phyloP scores from a whole-genome alignment of 2,329 filamentous ascomycete genomes.

The Penicillium sp. region DNA sequence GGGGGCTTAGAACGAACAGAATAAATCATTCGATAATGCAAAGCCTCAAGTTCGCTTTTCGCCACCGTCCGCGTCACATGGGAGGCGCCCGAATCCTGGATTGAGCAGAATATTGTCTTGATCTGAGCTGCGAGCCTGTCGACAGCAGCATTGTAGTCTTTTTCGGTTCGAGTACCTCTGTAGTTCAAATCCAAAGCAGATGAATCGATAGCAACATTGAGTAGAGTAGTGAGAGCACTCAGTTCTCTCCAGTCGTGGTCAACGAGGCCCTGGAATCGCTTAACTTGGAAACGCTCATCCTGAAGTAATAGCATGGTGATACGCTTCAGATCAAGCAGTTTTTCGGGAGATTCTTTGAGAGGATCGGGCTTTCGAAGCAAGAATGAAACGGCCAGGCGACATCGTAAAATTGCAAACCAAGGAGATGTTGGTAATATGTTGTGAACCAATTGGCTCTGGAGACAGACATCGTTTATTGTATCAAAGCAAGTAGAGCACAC shows the following conservation, averaged over 20 bases:
- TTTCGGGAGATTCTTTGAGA: slow-evolving; percentile 28
- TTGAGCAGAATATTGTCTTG: slow-evolving; percentile 57
- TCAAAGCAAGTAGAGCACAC: slow-evolving; percentile 30
- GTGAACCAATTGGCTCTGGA: slow-evolving; percentile 43
- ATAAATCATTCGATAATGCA: slow-evolving; percentile 71
- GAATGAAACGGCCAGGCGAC: slow-evolving; percentile 41
- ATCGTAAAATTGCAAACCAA: slow-evolving; percentile 41
- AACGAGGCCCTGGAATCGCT: slow-evolving; percentile 25
- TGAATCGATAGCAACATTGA: slow-evolving; percentile 74
- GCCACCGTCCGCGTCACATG: slow-evolving; percentile 71
- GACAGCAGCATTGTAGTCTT: slow-evolving; percentile 66
- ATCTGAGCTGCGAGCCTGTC: slow-evolving; percentile 65
- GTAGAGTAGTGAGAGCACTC: slow-evolving; percentile 62
- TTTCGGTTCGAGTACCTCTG: slow-evolving; percentile 38
- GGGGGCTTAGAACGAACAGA: slow-evolving; percentile 65
- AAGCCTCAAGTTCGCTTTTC: slow-evolving; percentile 70
- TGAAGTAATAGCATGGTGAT: slow-evolving; percentile 30
- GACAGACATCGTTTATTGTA: slow-evolving; percentile 38
- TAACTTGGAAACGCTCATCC: slow-evolving; percentile 35
- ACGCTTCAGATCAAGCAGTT: slow-evolving; percentile 31
- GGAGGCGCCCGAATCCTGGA: slow-evolving; percentile 71
- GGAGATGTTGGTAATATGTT: slow-evolving; percentile 41
- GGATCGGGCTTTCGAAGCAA: slow-evolving; percentile 30
- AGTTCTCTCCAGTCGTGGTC: slow-evolving; percentile 65
- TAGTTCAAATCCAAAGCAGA: slow-evolving; percentile 45